These are phyloP conservation scores for Apophysomyces ossiformis DNA, from an alignment of 371 early-diverging fungal genomes.

Conservation along the genomic window DNA sequence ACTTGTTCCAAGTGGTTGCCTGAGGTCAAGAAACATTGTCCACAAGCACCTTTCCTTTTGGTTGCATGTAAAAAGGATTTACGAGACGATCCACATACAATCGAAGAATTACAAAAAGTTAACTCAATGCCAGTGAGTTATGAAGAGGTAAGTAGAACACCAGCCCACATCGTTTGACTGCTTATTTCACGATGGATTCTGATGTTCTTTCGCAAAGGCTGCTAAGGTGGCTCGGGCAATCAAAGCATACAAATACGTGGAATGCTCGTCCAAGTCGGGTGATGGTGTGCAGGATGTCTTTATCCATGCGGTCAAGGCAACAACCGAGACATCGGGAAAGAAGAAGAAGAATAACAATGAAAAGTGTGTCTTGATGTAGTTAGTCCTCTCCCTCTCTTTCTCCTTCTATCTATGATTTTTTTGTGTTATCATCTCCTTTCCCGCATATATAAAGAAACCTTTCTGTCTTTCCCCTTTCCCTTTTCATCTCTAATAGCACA, in stretches of 20 bases:
- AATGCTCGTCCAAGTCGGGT: constrained; percentile 21
- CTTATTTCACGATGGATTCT: background rate
- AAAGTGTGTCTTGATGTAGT: constrained; percentile 35
- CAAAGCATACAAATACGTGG: constrained; percentile 18
- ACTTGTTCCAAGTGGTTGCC: constrained; percentile 43
- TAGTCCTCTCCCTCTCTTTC: background rate
- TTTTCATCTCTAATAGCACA: too few species aligned
- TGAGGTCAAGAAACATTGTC: constrained; percentile 50
- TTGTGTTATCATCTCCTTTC: background rate
- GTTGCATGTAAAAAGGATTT: constrained; percentile 59
- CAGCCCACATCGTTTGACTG: background rate
- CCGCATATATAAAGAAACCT: background rate
- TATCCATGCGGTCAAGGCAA: constrained; percentile 19
- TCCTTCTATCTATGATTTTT: background rate
- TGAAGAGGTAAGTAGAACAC: constrained; percentile 30
- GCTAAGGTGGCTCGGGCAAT: constrained; percentile 10
- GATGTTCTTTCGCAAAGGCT: constrained; percentile 5
- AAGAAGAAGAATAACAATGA: constrained; percentile 22
- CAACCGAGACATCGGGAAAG: background rate
- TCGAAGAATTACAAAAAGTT: constrained; percentile 26
- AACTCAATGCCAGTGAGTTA: constrained; percentile 28
- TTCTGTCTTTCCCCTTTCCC: background rate
- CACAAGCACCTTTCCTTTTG: constrained; percentile 46
- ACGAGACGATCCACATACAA: constrained; percentile 39
- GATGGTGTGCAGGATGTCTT: constrained; percentile 21